These are phyloP conservation scores for Fagus crenata DNA, from an alignment of 306 rosid genomes.

Conservation along the genomic window DNA sequence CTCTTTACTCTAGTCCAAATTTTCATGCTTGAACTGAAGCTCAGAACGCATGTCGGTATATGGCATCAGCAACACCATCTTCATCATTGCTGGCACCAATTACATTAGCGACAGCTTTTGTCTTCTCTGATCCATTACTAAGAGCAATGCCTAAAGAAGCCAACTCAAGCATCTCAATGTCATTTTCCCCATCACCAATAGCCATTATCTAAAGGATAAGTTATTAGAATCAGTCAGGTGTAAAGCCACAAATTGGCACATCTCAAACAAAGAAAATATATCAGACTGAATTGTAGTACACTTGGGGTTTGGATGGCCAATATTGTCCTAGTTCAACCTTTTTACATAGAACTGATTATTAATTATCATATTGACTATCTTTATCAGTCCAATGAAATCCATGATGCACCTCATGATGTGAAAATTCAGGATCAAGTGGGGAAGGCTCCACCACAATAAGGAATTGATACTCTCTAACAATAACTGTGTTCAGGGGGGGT, in stretches of 20 bases:
- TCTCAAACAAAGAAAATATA: slow-evolving; percentile 1
- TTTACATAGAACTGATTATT: too few relatives aligned
- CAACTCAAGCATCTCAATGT: slow-evolving; percentile 84
- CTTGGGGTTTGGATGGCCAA: neutral
- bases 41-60: slow-evolving; percentile 83
- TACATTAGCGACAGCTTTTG: slow-evolving; percentile 76
- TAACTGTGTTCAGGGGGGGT: neutral
- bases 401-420: neutral
- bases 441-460: neutral
- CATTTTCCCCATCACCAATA: slow-evolving; percentile 96
- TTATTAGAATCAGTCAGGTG: slow-evolving; percentile 7
- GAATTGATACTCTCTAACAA: neutral
- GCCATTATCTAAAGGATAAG: slow-evolving; percentile 75
- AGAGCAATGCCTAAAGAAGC: slow-evolving; percentile 88
- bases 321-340: too few relatives aligned
- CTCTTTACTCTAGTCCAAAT: neutral
- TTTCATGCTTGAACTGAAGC: slow-evolving; percentile 20
- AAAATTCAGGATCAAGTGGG: neutral
- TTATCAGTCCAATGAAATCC: neutral
- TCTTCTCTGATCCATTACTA: slow-evolving; percentile 75
- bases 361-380: neutral
- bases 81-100: slow-evolving; percentile 88
- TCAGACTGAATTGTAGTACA: neutral
- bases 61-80: slow-evolving; percentile 93
- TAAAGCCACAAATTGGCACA: neutral